These are phyloP conservation scores for Hirsutella thompsonii DNA, from an alignment of 2,329 filamentous ascomycete species.

Conservation along the genomic window DNA sequence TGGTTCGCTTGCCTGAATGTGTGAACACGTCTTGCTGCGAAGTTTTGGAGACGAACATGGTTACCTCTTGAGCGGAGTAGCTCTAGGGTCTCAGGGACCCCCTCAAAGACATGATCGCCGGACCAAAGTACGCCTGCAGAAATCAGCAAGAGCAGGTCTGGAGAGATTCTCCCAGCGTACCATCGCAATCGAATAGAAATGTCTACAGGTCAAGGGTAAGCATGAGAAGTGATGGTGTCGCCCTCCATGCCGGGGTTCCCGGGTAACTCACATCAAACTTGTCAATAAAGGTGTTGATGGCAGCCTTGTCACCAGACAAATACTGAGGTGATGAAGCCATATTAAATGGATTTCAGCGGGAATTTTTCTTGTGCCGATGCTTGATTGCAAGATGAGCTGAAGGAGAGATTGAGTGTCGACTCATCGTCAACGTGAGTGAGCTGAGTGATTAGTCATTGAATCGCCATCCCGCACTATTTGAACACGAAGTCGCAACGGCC, in stretches of 20 bases:
- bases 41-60: background rate
- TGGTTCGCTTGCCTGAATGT: constrained; percentile 64
- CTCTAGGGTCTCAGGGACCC: constrained; percentile 72
- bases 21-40: background rate
- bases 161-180: constrained; percentile 31
- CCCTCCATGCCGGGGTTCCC: background rate
- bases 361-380: too few species aligned
- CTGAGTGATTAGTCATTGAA: constrained; percentile 1
- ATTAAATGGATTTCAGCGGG: background rate
- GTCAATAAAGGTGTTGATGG: constrained; percentile 73
- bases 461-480: too few species aligned
- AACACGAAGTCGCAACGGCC: too few species aligned
- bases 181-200: constrained; percentile 95
- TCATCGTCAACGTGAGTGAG: background rate
- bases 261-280: constrained; percentile 69
- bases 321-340: constrained; percentile 35
- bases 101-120: constrained; percentile 78
- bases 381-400: too few species aligned
- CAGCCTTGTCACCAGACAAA: constrained; percentile 66
- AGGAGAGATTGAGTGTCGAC: too few species aligned
- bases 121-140: constrained; percentile 83
- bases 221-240: background rate
- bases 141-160: too few species aligned
- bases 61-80: constrained; percentile 70
- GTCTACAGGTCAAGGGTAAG: constrained; percentile 38